Percentiles rank a stretch among this genome's conserved stretches.
Evolutionary conservation across 176 grass and related monocot species (phyloP).

Genomic region (Saccharum officinarum): DNA sequence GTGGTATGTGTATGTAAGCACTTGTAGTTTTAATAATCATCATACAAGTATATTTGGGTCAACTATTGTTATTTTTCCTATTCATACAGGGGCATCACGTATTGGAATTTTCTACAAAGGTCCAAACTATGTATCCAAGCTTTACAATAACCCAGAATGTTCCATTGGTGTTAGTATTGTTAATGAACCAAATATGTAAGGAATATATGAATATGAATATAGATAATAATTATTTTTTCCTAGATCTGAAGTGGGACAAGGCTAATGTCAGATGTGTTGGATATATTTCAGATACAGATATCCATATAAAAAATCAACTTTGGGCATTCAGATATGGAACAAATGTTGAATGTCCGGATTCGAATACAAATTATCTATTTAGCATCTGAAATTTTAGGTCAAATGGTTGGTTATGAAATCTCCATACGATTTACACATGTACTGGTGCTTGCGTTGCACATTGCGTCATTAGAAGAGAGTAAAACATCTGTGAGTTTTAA

Average conservation of each 20-base stretch:
- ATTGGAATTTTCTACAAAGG: neutral
- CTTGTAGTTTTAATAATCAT: neutral
- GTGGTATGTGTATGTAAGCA: too few species aligned
- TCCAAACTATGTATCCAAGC: neutral
- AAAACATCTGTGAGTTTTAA: neutral
- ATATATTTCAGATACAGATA: neutral
- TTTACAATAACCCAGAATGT: neutral
- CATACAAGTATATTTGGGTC: neutral
- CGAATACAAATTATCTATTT: neutral
- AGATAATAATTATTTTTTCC: too few species aligned
- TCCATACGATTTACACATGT: too few species aligned
- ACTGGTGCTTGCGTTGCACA: too few species aligned
- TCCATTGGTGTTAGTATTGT: neutral
- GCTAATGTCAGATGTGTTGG: too few species aligned
- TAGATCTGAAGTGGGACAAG: too few species aligned
- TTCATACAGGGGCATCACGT: neutral
- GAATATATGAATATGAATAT: neutral
- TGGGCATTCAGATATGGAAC: too few species aligned
- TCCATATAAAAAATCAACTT: neutral
- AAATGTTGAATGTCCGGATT: too few species aligned
- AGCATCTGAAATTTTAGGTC: too few species aligned
- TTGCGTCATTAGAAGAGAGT: too few species aligned
- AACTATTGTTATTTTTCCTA: neutral
- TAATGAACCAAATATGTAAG: neutral
- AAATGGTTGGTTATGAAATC: too few species aligned